Base-by-base conservation (phyloP, 768 basidiomycete species). In the Termitomyces sp. region DNA sequence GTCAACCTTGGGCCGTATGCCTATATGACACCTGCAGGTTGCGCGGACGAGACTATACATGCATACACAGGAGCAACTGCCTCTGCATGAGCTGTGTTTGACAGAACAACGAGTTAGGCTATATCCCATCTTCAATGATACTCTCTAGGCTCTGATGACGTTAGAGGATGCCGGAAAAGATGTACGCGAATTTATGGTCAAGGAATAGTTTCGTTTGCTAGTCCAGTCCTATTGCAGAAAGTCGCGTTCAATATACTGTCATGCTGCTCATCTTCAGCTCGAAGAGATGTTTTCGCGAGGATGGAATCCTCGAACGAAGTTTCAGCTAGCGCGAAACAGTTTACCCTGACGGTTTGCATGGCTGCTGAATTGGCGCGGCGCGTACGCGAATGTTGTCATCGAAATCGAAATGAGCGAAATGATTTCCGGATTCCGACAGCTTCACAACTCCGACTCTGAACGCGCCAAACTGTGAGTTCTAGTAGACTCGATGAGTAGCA, bases 11-110 rank as follows among this genome's bases (percentile, higher is more conserved):
- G 83, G 2, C 65, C 77, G 12, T 83, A 82, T 61, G 70, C 63
- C 31, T 84, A 82, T 65, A 67, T 74, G 68, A 85, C 84, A 1
- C 84, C 84, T 2, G 69, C 82, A 49, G 83, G 83, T 15, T 84
- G 81, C 62, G 78, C 81, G 2, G 82, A 84, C 63, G 73, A 83
- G 68, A 84, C 83, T 1, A 79, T 85, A 60, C 79, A 84, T 62
- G 83, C 79, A 6, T 85, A 83, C 67, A 84, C 81, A 3, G 83
- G 81, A 9, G 66, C 80, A 6, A 80, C 77, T n/a, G 76, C 80
- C 13, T 73, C 70, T n/a, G 63, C 72, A 26, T 62, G 31, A 55
- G 13, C 22, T 22, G 22, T 26, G 18, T 16, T n/a, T 12, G 34
- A 37, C 8, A 34, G 22, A 33, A 36, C 33, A 12, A 22, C n/a